Conservation (phyloP, 2,329 filamentous ascomycete genomes). For the Fusarium metavorans region DNA sequence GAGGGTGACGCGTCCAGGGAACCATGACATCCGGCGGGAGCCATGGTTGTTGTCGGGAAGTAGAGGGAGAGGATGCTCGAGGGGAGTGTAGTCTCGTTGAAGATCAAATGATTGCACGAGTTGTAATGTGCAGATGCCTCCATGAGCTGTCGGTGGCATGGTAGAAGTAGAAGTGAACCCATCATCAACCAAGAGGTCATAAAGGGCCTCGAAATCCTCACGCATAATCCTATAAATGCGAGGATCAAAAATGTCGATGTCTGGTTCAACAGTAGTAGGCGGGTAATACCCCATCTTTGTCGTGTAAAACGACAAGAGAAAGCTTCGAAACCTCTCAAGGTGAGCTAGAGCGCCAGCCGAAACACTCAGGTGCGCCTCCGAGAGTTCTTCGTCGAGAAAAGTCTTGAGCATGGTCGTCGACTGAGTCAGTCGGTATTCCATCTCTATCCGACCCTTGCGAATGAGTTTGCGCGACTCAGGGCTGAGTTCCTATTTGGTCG, state of each 20-base stretch:
- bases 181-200: conserved; percentile 77
- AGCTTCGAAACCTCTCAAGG: conserved; percentile 78
- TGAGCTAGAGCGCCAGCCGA: conserved; percentile 71
- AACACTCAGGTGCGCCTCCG: conserved; percentile 74
- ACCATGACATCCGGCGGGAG: conserved; percentile 56
- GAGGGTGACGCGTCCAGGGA: conserved; percentile 54
- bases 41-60: conserved; percentile 63
- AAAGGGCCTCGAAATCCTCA: conserved; percentile 77
- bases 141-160: conserved; percentile 67
- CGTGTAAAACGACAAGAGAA: conserved; percentile 75
- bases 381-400: conserved; percentile 79
- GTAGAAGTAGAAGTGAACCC: conserved; percentile 61
- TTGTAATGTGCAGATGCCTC: conserved; percentile 78
- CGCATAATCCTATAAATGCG: conserved; percentile 71
- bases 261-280: conserved; percentile 60
- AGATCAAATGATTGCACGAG: conserved; percentile 75
- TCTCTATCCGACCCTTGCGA: conserved; percentile 70
- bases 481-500: conserved; percentile 57
- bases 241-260: conserved; percentile 63
- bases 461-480: conserved; percentile 73
- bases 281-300: conserved; percentile 79
- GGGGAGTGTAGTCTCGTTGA: conserved; percentile 67
- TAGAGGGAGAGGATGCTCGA: conserved; percentile 75
- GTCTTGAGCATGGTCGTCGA: conserved; percentile 69
- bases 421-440: conserved; percentile 72